Percentiles rank a stretch among this genome's conserved stretches.
Conservation (phyloP, 108 stramenopile species). For the Hondaea fermentalgiana region DNA sequence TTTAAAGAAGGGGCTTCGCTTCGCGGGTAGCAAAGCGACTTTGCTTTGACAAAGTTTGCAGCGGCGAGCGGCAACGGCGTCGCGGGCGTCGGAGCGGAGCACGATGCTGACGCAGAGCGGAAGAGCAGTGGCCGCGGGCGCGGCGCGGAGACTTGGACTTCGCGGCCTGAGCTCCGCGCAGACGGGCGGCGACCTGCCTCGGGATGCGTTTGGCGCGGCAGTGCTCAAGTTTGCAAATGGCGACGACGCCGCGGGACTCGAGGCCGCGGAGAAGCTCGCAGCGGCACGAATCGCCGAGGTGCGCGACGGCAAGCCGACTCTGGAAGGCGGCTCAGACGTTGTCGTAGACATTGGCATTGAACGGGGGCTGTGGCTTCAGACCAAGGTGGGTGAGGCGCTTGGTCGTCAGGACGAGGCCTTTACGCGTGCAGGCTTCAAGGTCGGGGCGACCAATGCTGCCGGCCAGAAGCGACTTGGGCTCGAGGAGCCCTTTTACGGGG, state of each 20-base stretch:
- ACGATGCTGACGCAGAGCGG: no score
- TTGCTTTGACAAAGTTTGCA: no score
- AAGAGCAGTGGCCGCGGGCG: no score
- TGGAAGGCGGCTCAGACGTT: neutral
- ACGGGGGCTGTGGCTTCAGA: neutral
- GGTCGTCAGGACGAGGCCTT: neutral
- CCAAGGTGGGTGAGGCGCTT: neutral
- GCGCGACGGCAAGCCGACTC: neutral
- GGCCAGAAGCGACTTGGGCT: neutral
- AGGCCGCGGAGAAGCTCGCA: neutral
- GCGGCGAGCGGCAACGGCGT: no score
- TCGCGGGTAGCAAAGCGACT: no score
- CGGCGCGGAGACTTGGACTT: no score
- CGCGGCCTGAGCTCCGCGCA: no score
- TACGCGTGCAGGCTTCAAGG: neutral
- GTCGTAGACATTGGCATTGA: neutral
- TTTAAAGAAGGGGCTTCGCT: no score
- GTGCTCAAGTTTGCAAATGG: neutral
- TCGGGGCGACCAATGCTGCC: neutral
- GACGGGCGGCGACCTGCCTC: no score
- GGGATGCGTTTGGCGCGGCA: no score
- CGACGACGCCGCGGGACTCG: neutral
- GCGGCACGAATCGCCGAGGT: neutral
- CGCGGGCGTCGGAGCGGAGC: no score
- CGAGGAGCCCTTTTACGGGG: neutral